Evolutionary conservation across 2,329 filamentous ascomycete species (phyloP).

Genomic region (Macroventuria anomochaeta): DNA sequence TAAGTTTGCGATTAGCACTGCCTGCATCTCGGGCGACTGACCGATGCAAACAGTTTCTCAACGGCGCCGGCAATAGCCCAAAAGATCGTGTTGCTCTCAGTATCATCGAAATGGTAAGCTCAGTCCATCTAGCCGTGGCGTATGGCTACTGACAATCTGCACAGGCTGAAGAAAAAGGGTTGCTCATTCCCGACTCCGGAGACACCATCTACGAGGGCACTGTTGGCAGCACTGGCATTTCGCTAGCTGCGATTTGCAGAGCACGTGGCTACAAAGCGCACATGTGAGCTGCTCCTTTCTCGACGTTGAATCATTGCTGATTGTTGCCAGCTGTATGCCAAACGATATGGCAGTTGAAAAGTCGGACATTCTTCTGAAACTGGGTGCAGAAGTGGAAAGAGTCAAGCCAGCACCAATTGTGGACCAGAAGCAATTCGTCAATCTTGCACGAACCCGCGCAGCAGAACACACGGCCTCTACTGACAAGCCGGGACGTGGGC

Average conservation of each 20-base stretch:
- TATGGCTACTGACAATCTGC: slow-evolving; percentile 15
- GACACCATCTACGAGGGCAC: slow-evolving; percentile 98
- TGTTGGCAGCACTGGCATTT: slow-evolving; percentile 95
- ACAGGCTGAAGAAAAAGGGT: slow-evolving; percentile 76
- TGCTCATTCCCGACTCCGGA: slow-evolving; percentile 78
- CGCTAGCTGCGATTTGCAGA: slow-evolving; percentile 84
- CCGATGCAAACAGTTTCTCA: slow-evolving; percentile 68
- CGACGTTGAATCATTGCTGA: slow-evolving; percentile 10
- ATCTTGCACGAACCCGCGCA: slow-evolving; percentile 80
- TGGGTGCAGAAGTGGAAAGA: slow-evolving; percentile 91
- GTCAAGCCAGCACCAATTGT: slow-evolving; percentile 92
- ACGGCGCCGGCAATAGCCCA: slow-evolving; percentile 90
- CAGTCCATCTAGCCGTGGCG: too few species aligned
- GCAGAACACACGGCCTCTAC: slow-evolving; percentile 70
- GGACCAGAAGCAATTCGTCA: slow-evolving; percentile 93
- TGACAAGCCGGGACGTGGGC: slow-evolving; percentile 72
- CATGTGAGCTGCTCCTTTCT: slow-evolving; percentile 62
- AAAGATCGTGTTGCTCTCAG: slow-evolving; percentile 93
- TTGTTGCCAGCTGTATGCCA: slow-evolving; percentile 77
- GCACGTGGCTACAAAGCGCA: slow-evolving; percentile 90
- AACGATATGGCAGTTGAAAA: slow-evolving; percentile 90
- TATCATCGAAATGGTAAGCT: slow-evolving; percentile 72
- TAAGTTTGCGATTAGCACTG: slow-evolving; percentile 32
- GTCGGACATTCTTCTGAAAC: slow-evolving; percentile 82
- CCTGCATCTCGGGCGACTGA: slow-evolving; percentile 4